Percentiles rank a stretch among this genome's conserved stretches.
phyloP scores from a whole-genome alignment of 345 rosid species.

The Salix koriyanagi region DNA sequence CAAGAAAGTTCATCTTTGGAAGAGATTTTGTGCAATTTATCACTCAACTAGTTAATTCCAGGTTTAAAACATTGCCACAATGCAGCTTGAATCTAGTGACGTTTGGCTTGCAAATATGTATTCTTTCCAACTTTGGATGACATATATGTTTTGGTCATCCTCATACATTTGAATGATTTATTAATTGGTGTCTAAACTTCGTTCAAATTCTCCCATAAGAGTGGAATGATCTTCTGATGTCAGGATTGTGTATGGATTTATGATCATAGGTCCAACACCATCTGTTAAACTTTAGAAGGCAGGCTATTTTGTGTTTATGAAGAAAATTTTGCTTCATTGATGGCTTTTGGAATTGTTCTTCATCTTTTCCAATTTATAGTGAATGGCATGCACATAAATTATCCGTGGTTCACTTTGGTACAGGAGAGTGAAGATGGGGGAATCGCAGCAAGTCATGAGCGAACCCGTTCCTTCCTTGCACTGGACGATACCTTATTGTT shows the following conservation, averaged over 20 bases:
- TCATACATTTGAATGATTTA: neutral
- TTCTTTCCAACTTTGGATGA: neutral
- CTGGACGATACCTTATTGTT: slow-evolving; percentile 8
- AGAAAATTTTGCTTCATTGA: neutral
- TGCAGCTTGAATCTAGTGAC: neutral
- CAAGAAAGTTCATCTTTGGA: no score
- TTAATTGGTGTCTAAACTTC: neutral
- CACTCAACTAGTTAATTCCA: no score
- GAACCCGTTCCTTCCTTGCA: slow-evolving; percentile 13
- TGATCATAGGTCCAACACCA: neutral
- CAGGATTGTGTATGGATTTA: neutral
- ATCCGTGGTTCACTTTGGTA: slow-evolving; percentile 1
- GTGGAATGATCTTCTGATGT: neutral
- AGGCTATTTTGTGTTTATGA: neutral
- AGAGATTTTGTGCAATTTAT: no score
- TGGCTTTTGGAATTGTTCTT: neutral
- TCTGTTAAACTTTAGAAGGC: neutral
- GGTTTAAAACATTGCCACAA: no score
- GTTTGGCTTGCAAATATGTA: neutral
- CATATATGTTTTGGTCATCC: neutral
- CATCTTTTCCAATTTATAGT: neutral
- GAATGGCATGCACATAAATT: neutral
- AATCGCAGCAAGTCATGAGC: slow-evolving; percentile 12
- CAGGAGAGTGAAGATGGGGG: slow-evolving; percentile 31
- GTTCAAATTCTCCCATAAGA: neutral